Conservation (phyloP, 2,329 filamentous ascomycete genomes). For the Aureobasidium subglaciale region DNA sequence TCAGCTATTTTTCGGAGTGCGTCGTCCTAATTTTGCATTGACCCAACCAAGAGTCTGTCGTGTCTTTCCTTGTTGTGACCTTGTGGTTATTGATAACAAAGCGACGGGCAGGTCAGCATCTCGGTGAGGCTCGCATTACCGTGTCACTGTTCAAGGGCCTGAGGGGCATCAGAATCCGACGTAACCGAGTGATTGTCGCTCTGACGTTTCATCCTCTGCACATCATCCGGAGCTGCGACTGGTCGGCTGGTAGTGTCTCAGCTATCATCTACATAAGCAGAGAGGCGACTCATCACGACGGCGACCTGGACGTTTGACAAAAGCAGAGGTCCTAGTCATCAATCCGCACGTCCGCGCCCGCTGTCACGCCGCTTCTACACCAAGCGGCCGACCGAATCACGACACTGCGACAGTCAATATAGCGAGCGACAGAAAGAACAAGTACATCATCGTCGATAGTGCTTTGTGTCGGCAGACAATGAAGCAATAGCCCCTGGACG, state of each 20-base stretch:
- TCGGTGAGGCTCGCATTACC: background rate
- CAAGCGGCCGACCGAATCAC: background rate
- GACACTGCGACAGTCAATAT: background rate
- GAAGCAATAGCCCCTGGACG: slow-evolving; percentile 6
- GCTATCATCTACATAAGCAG: slow-evolving; percentile 6
- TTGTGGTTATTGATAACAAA: background rate
- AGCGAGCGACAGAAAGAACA: background rate
- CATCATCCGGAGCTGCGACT: slow-evolving; percentile 6
- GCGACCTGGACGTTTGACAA: background rate
- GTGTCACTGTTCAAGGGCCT: no score
- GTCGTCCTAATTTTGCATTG: background rate
- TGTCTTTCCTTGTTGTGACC: background rate
- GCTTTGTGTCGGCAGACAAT: background rate
- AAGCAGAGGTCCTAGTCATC: background rate
- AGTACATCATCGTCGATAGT: background rate
- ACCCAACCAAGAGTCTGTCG: background rate
- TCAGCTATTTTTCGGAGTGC: slow-evolving; percentile 2
- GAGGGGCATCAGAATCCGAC: background rate
- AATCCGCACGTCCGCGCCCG: background rate
- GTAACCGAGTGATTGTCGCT: slow-evolving; percentile 12
- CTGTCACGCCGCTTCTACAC: background rate
- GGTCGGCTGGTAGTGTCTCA: slow-evolving; percentile 10
- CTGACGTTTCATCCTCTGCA: slow-evolving; percentile 14
- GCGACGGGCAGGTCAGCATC: background rate
- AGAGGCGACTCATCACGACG: background rate